Evolutionary conservation across 306 rosid species (phyloP).

Genomic region (Quercus parvula): DNA sequence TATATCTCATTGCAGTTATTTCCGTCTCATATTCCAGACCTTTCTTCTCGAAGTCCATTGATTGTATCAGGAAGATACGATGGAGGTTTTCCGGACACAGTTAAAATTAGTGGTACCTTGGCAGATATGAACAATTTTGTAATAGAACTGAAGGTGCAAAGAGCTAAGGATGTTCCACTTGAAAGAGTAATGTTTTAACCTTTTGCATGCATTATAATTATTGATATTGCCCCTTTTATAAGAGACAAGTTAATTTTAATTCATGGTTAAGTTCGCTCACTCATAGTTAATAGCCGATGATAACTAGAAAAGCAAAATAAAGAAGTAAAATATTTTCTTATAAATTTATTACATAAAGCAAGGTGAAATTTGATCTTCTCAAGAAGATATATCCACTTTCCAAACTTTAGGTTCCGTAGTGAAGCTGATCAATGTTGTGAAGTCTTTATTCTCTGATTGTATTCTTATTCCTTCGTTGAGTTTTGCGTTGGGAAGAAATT

Average conservation of each 20-base stretch:
- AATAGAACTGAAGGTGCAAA: slow-evolving; percentile 55
- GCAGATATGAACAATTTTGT: slow-evolving; percentile 67
- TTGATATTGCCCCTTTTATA: background rate
- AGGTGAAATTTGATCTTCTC: background rate
- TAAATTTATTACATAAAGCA: background rate
- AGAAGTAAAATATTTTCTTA: background rate
- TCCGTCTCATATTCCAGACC: slow-evolving; percentile 73
- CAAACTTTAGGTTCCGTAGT: background rate
- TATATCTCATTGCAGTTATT: slow-evolving; percentile 52
- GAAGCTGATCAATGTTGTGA: background rate
- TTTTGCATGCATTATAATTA: slow-evolving; percentile 7
- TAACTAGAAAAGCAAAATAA: background rate
- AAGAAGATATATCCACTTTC: background rate
- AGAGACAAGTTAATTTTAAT: slow-evolving; percentile 9
- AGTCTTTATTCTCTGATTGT: background rate
- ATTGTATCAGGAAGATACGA: slow-evolving; percentile 84
- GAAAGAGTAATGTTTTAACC: slow-evolving; percentile 50
- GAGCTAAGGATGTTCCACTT: slow-evolving; percentile 78
- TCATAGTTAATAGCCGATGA: background rate
- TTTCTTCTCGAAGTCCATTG: slow-evolving; percentile 67
- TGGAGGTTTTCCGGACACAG: slow-evolving; percentile 61
- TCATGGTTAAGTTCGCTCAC: background rate
- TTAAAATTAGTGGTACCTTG: slow-evolving; percentile 64
- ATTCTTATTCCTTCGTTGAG: background rate
- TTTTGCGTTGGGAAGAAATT: background rate